A percentile compares a stretch with the other conserved stretches of the same genome.
Conservation (phyloP, 371 early-diverging fungal species). For the Batkoa obscura region DNA sequence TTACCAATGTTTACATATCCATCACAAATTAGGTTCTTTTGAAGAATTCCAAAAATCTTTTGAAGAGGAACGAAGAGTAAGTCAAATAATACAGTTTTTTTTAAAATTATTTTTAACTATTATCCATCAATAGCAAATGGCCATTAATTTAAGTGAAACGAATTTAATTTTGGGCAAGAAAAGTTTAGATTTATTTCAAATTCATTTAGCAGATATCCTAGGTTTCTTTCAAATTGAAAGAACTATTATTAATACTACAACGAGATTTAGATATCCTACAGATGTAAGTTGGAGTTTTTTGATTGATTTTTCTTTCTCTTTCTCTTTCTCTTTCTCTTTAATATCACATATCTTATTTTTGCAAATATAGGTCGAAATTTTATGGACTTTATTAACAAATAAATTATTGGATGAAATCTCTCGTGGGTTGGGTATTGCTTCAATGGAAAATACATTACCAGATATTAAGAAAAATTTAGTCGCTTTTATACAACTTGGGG, state of each 20-base stretch:
- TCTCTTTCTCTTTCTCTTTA: neutral
- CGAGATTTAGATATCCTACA: neutral
- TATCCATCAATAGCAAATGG: neutral
- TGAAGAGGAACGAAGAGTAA: slow-evolving; percentile 1
- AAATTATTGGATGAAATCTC: neutral
- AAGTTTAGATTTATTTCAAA: neutral
- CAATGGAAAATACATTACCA: neutral
- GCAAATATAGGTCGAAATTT: neutral
- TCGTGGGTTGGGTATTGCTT: neutral
- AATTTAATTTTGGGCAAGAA: neutral
- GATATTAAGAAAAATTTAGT: neutral
- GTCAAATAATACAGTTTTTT: neutral
- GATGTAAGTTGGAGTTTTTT: neutral
- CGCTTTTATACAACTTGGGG: neutral
- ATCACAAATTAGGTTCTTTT: slow-evolving; percentile 49
- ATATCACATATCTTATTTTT: neutral
- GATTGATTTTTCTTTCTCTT: too few species aligned
- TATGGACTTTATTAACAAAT: neutral
- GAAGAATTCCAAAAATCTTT: neutral
- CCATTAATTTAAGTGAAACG: neutral
- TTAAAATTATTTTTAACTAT: neutral
- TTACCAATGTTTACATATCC: slow-evolving; percentile 88
- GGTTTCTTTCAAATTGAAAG: slow-evolving; percentile 4
- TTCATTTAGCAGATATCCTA: neutral
- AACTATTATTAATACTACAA: neutral